Conservation (phyloP, 31 red algal species). For the Endocladia muricata region DNA sequence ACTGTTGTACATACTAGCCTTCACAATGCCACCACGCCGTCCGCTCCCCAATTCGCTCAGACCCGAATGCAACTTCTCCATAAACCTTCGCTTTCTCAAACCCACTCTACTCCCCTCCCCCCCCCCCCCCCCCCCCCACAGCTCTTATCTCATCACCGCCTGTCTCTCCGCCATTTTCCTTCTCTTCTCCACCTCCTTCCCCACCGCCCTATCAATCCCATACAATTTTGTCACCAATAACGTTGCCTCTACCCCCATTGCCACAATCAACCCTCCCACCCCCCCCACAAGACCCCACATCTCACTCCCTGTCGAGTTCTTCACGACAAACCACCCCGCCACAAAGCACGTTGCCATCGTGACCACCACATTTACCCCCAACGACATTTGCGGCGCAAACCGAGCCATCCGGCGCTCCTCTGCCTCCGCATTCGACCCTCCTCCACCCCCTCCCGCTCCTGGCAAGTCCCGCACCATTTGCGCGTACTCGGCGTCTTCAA, state of each 20-base stretch:
- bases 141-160: neutral
- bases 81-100: too few species aligned
- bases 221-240: constrained; percentile 43
- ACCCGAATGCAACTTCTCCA: too few species aligned
- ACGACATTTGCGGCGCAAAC: constrained; percentile 53
- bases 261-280: constrained; percentile 39
- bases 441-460: neutral
- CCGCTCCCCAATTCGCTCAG: too few species aligned
- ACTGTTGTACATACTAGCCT: too few species aligned
- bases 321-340: constrained; percentile 51
- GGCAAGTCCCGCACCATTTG: constrained; percentile 29
- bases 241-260: constrained; percentile 37
- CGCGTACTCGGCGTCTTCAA: constrained; percentile 30
- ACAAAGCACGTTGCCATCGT: constrained; percentile 67
- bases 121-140: too few species aligned
- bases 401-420: constrained; percentile 24
- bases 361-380: constrained; percentile 50
- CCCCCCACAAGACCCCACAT: constrained; percentile 31
- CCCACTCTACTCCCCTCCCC: too few species aligned
- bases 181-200: constrained; percentile 14
- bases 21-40: too few species aligned
- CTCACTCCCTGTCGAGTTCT: constrained; percentile 26
- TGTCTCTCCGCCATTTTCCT: neutral
- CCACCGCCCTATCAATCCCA: constrained; percentile 21
- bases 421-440: neutral